A percentile compares a stretch with the other conserved stretches of the same genome.
Evolutionary conservation across 108 stramenopile genomes (phyloP).

Genomic region (Cyclostephanos invisitatus): DNA sequence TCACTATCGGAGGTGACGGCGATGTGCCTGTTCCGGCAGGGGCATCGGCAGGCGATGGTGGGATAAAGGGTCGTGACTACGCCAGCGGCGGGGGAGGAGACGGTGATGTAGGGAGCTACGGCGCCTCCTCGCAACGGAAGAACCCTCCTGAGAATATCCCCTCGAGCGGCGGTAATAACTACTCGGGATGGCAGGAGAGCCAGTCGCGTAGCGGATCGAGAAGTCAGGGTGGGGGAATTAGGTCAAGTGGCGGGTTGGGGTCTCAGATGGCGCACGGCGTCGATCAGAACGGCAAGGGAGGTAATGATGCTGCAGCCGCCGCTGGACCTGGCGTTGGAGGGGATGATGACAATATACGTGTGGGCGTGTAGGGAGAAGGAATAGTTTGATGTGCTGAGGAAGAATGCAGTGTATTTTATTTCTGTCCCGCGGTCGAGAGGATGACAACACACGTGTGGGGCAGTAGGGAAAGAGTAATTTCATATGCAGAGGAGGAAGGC

Average conservation of each 20-base stretch:
- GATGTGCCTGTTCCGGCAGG: slow-evolving; percentile 5
- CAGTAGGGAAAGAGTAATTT: background rate
- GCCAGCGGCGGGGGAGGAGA: slow-evolving; percentile 6
- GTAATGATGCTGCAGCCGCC: slow-evolving; percentile 11
- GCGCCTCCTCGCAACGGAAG: slow-evolving; percentile 20
- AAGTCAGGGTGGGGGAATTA: slow-evolving; percentile 21
- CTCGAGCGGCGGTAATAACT: slow-evolving; percentile 8
- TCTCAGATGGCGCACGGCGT: slow-evolving; percentile 13
- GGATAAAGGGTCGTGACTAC: slow-evolving; percentile 8
- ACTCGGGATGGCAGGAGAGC: slow-evolving; percentile 25
- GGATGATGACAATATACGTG: slow-evolving; percentile 14
- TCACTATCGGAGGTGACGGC: background rate
- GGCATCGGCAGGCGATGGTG: slow-evolving; percentile 9
- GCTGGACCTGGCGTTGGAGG: slow-evolving; percentile 16
- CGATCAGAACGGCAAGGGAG: slow-evolving; percentile 31
- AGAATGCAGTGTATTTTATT: background rate
- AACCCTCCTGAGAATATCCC: slow-evolving; percentile 30
- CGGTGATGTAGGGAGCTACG: slow-evolving; percentile 8
- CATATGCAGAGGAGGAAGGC: background rate
- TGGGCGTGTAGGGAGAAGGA: background rate
- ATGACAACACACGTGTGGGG: slow-evolving; percentile 11
- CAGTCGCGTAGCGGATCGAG: slow-evolving; percentile 44
- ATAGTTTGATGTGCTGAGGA: background rate
- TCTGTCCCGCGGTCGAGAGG: background rate
- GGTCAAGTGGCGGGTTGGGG: slow-evolving; percentile 5